Evolutionary conservation across 108 stramenopile species (phyloP).

Genomic region (Thalassiosira profunda): DNA sequence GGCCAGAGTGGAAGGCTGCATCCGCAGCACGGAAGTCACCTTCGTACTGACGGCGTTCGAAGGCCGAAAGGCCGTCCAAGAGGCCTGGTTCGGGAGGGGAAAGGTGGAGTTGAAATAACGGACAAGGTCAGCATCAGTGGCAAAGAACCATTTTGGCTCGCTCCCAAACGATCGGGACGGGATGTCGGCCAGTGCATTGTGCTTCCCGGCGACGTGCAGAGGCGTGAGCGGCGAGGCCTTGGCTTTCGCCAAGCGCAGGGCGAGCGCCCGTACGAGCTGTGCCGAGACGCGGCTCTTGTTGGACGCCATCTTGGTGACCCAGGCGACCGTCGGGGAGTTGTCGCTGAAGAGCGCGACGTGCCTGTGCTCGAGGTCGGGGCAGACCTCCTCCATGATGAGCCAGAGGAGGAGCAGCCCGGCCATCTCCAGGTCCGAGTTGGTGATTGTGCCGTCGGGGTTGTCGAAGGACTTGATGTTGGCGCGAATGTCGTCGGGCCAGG

Average conservation of each 20-base stretch:
- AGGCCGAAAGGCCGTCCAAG: constrained; percentile 18
- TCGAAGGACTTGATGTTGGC: constrained; percentile 4
- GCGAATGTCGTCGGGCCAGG: constrained; percentile 31
- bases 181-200: constrained; percentile 24
- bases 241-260: neutral
- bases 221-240: constrained; percentile 11
- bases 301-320: constrained; percentile 16
- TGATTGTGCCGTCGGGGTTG: constrained; percentile 21
- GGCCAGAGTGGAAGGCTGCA: constrained; percentile 3
- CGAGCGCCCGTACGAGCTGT: constrained; percentile 10
- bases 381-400: constrained; percentile 16
- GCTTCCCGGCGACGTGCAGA: constrained; percentile 16
- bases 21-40: constrained; percentile 7
- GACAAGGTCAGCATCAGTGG: constrained; percentile 1
- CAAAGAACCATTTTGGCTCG: constrained; percentile 20
- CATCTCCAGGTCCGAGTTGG: constrained; percentile 47
- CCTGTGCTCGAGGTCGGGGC: neutral
- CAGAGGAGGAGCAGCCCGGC: constrained; percentile 32
- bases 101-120: constrained; percentile 11
- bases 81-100: constrained; percentile 16
- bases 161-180: constrained; percentile 36
- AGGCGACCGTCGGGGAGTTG: constrained; percentile 21
- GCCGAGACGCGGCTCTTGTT: neutral
- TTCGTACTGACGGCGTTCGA: neutral
- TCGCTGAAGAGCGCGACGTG: constrained; percentile 20